phyloP scores from a whole-genome alignment of 1,284 basidiomycete genomes.

The Amylostereum areolatum region DNA sequence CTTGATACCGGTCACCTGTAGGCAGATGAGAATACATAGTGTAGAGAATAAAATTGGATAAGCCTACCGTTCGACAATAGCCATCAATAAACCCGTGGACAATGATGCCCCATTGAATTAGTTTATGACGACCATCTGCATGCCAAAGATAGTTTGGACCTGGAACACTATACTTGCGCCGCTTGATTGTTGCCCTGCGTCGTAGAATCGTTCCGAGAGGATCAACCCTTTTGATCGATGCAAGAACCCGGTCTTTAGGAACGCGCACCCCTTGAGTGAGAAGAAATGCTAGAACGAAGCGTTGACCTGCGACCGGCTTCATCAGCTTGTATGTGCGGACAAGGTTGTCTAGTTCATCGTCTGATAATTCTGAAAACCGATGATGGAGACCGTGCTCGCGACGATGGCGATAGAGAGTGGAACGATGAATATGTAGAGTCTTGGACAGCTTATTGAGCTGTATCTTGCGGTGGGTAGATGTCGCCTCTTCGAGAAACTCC shows the following conservation, averaged over 20 bases:
- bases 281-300: slow-evolving; percentile 8
- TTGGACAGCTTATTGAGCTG: background rate
- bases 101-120: slow-evolving; percentile 43
- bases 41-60: background rate
- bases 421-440: background rate
- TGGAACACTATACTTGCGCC: slow-evolving; percentile 24
- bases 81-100: slow-evolving; percentile 45
- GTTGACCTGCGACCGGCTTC: slow-evolving; percentile 14
- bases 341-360: slow-evolving; percentile 10
- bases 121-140: slow-evolving; percentile 43
- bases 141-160: slow-evolving; percentile 41
- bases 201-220: slow-evolving; percentile 10
- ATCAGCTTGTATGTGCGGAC: slow-evolving; percentile 6
- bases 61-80: slow-evolving; percentile 28
- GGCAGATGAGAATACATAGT: background rate
- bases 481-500: background rate
- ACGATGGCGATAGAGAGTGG: slow-evolving; percentile 6
- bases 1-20: slow-evolving; percentile 25
- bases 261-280: slow-evolving; percentile 8
- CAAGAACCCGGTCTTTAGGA: slow-evolving; percentile 6
- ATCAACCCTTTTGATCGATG: slow-evolving; percentile 14
- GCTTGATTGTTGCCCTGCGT: slow-evolving; percentile 12
- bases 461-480: background rate
- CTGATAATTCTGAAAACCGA: slow-evolving; percentile 3
- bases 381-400: background rate